Evolutionary conservation across 257 asterid species (phyloP), one percentile per base, ranked within the genome.

Genomic region (Capsicum chinense): DNA sequence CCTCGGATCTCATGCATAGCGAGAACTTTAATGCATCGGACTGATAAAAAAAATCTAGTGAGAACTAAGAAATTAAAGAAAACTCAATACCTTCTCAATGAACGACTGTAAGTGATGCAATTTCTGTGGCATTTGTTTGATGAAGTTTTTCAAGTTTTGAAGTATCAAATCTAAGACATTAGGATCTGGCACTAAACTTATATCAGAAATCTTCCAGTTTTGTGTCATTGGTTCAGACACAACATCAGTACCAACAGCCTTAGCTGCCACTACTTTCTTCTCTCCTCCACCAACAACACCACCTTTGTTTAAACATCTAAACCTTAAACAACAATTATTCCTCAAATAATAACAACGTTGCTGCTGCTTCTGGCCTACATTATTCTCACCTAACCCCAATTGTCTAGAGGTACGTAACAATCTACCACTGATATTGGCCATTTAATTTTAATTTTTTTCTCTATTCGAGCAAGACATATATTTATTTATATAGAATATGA

Each of bases 71-170:
- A 39, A 39, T 39, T 39, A 4, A 39, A 39, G 44, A 39, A 39
- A 39, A 39, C 3, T 4, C 3, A 3, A 16, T 83, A 95, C 98
- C 97, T 94, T 95, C 83, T 95, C 95, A 33, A 93, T 47, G 44
- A 86, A 84, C 91, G 90, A 88, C 88, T 95, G 93, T 8, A 78
- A 33, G 48, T 88, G 14, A 63, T 87, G 64, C 59, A 91, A 90
- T 37, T 88, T 89, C 92, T 89, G 85, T 3, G 93, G 88, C 83
- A 79, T 89, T 83, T 42, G 62, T 85, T 81, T 84, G 13, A 68
- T 73, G 16, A 90, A 21, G 17, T 83, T 57, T 84, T 86, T 89
- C 71, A 80, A 69, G 83, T 87, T 88, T 44, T 56, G 78, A 6
- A 90, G 79, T 81, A 91, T 44, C 1, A 74, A 54, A 66, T 85